Evolutionary conservation across 1,284 basidiomycete species (phyloP).

Genomic region (Naganishia sp.): DNA sequence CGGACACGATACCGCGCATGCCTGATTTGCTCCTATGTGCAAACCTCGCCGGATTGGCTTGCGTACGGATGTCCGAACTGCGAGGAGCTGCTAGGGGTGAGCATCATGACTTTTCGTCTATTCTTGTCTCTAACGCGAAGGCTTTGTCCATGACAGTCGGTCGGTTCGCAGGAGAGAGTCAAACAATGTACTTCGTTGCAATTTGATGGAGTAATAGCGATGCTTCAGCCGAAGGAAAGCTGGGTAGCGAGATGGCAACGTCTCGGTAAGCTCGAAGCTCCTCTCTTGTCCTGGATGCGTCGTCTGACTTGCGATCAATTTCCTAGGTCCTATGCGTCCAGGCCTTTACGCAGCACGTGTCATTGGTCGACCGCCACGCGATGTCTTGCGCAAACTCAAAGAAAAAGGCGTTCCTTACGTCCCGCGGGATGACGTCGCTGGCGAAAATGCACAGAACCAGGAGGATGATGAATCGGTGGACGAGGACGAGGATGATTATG

Average conservation of each 20-base stretch:
- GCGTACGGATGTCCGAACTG: conserved; percentile 92
- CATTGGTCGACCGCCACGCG: conserved; percentile 79
- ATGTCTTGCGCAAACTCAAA: conserved; percentile 64
- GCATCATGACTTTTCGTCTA: conserved; percentile 34
- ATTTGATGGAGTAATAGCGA: conserved; percentile 89
- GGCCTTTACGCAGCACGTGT: conserved; percentile 88
- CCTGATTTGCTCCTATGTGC: conserved; percentile 86
- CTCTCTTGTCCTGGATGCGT: background rate
- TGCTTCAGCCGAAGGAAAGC: conserved; percentile 82
- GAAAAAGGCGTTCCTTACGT: conserved; percentile 33
- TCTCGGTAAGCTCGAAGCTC: conserved; percentile 63
- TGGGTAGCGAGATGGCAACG: conserved; percentile 96
- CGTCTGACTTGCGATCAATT: background rate
- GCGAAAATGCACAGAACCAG: conserved; percentile 26
- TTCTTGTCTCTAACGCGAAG: background rate
- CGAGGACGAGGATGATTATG: conserved; percentile 28
- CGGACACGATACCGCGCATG: conserved; percentile 65
- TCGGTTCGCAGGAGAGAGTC: conserved; percentile 80
- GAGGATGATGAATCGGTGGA: conserved; percentile 28
- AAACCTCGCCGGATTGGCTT: conserved; percentile 79
- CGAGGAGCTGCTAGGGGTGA: conserved; percentile 88
- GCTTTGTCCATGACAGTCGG: conserved; percentile 65
- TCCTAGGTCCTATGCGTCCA: conserved; percentile 74
- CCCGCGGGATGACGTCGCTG: conserved; percentile 33
- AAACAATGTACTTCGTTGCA: conserved; percentile 86